A percentile compares a stretch with the other conserved stretches of the same genome.
Evolutionary conservation across 768 basidiomycete genomes (phyloP).

Genomic region (Hortiboletus campestris): DNA sequence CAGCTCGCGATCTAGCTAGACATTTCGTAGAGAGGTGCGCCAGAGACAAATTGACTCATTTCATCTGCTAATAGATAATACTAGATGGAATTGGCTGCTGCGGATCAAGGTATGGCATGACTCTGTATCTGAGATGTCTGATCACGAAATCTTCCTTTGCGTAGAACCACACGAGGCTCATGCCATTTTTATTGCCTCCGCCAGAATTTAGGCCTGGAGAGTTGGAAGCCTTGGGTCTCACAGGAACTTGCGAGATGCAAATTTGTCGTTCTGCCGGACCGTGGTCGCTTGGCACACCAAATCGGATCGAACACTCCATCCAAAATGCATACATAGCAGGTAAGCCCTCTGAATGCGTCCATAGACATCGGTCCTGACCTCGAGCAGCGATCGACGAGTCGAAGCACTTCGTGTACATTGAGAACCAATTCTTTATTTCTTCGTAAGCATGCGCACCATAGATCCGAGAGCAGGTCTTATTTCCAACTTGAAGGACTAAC

Average conservation of each 20-base stretch:
- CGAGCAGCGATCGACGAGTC: conserved; percentile 81
- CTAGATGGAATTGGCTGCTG: conserved; percentile 90
- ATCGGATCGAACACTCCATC: conserved; percentile 85
- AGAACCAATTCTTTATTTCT: conserved; percentile 91
- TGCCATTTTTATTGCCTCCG: conserved; percentile 94
- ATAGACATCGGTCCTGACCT: neutral
- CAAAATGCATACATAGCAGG: conserved; percentile 94
- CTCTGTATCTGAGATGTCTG: neutral
- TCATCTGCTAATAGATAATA: conserved; percentile 3
- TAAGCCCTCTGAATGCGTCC: conserved; percentile 24
- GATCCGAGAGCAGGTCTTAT: neutral
- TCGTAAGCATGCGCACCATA: conserved; percentile 52
- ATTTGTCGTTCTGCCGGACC: conserved; percentile 94
- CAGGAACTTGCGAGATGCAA: conserved; percentile 96
- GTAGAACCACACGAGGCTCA: conserved; percentile 85
- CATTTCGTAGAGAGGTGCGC: conserved; percentile 89
- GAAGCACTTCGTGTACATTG: conserved; percentile 98
- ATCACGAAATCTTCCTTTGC: neutral
- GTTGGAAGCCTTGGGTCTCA: conserved; percentile 73
- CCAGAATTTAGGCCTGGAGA: conserved; percentile 87
- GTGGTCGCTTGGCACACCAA: conserved; percentile 93
- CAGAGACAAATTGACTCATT: neutral
- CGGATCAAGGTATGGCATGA: conserved; percentile 73
- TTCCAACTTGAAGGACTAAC: conserved; percentile 55
- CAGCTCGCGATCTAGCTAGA: conserved; percentile 88